phyloP scores from a whole-genome alignment of 768 basidiomycete species.

The Dentipellis sp. region DNA sequence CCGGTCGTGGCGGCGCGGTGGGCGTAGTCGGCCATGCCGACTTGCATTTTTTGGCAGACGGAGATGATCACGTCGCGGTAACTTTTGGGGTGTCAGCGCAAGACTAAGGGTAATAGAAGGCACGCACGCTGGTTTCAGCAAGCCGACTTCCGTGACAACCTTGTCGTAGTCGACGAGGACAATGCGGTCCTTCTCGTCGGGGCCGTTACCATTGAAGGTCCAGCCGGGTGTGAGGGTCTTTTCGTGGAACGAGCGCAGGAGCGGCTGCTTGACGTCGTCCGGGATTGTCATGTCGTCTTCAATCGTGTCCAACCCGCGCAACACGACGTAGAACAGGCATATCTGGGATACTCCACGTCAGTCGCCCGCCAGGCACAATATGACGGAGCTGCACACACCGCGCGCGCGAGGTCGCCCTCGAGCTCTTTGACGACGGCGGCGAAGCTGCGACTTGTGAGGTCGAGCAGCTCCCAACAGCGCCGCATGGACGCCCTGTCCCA shows the following conservation, averaged over 20 bases:
- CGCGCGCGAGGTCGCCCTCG: slow-evolving; percentile 88
- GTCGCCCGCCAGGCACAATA: background rate
- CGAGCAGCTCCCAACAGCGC: slow-evolving; percentile 83
- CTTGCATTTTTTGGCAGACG: slow-evolving; percentile 80
- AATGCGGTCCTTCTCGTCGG: slow-evolving; percentile 80
- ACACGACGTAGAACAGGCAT: slow-evolving; percentile 89
- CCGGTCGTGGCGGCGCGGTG: slow-evolving; percentile 63
- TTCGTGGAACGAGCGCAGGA: slow-evolving; percentile 76
- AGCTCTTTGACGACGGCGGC: slow-evolving; percentile 92
- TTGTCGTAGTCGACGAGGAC: slow-evolving; percentile 77
- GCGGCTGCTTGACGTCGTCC: slow-evolving; percentile 75
- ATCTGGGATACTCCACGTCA: slow-evolving; percentile 39
- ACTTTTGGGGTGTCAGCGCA: slow-evolving; percentile 22
- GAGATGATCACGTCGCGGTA: slow-evolving; percentile 77
- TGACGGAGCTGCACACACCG: slow-evolving; percentile 45
- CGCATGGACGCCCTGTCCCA: slow-evolving; percentile 86
- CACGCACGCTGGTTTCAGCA: slow-evolving; percentile 53
- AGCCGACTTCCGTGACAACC: slow-evolving; percentile 73
- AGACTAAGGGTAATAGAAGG: slow-evolving; percentile 2
- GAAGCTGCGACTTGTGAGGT: slow-evolving; percentile 84
- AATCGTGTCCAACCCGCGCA: slow-evolving; percentile 92
- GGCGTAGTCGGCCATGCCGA: slow-evolving; percentile 93
- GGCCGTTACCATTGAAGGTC: slow-evolving; percentile 75
- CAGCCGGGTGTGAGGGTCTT: slow-evolving; percentile 78
- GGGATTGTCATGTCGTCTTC: slow-evolving; percentile 98